Base-by-base conservation (phyloP, 116 monocot species). In the Phalaenopsis hybrid region DNA sequence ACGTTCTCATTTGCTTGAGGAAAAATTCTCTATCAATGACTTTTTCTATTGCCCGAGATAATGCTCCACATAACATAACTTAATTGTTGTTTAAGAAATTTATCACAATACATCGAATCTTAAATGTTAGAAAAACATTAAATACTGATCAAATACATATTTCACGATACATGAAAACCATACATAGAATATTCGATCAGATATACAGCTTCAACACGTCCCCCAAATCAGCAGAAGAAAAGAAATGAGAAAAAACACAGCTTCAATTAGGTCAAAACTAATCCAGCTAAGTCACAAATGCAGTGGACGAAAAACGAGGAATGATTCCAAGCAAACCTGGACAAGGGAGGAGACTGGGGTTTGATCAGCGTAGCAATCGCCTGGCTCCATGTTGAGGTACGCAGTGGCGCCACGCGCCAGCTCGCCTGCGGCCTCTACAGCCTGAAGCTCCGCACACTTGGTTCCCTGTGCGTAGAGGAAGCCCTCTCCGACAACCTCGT, bases 401-500 rank as follows among this genome's bases (percentile, higher is more conserved):
- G 95, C 98, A 0, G 90, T 92, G 76, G 89, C 93, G 33, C 95
- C 98, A 3, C 87, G 85, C 34, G 89, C 87, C 12, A 84, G 85
- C 55, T 84, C 92, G 20, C 87, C 80, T 4, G 95, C 98, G 2
- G 25, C 77, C 90, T 93, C 90, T 10, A 92, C 91, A 12, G 98
- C 98, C 84, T 92, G 98, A 25, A 98, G 89, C 88, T 98, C 98
- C 2, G 98, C 98, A 52, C 93, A 93, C 73, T 90, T 90, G 73
- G 98, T 98, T n/a, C 98, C 98, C 90, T 98, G 95, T 20, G 97
- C 95, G 88, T 94, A 94, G 80, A 98, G 92, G 78, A 90, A 95
- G 0, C 93, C 97, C 76, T 98, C 89, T 1, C 93, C 93, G 23
- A 88, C 88, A 25, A 91, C 85, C 15, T 79, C 85, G 4, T 49